Conservation (phyloP, 2,329 filamentous ascomycete genomes). For the Ophiostoma sp. region DNA sequence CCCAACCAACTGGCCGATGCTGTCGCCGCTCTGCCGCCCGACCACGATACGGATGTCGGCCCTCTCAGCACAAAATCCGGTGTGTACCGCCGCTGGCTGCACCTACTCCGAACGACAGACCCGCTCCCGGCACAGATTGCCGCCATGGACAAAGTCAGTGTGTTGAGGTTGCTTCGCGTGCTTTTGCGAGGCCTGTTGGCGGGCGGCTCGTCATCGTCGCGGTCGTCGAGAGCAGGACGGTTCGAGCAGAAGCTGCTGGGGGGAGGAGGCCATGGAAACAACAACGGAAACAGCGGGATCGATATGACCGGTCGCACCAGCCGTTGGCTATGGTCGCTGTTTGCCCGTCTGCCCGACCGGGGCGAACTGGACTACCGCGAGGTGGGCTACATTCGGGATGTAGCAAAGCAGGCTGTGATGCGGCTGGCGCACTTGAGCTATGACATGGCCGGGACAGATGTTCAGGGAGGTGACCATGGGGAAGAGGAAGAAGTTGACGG, state of each 20-base stretch:
- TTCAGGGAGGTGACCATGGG: slow-evolving; percentile 35
- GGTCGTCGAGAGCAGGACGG: slow-evolving; percentile 28
- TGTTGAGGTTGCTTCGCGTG: slow-evolving; percentile 66
- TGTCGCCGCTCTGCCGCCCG: slow-evolving; percentile 53
- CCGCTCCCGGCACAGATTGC: slow-evolving; percentile 61
- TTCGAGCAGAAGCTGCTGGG: slow-evolving; percentile 20
- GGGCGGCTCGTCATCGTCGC: slow-evolving; percentile 33
- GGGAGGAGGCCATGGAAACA: neutral
- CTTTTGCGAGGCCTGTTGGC: slow-evolving; percentile 66
- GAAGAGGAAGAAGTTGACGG: slow-evolving; percentile 46
- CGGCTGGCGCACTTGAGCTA: slow-evolving; percentile 57
- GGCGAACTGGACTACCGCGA: slow-evolving; percentile 76
- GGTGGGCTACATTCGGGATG: slow-evolving; percentile 72
- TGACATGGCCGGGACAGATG: slow-evolving; percentile 43
- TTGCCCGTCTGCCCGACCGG: slow-evolving; percentile 71
- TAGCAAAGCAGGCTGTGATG: slow-evolving; percentile 74
- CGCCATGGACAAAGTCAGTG: slow-evolving; percentile 64
- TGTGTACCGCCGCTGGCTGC: slow-evolving; percentile 54
- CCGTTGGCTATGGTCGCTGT: slow-evolving; percentile 80
- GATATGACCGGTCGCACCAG: slow-evolving; percentile 67
- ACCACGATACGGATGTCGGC: slow-evolving; percentile 57
- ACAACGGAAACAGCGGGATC: slow-evolving; percentile 46
- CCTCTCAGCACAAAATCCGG: slow-evolving; percentile 53
- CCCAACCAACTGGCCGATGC: slow-evolving; percentile 41
- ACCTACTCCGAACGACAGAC: slow-evolving; percentile 53